Conservation (phyloP, 306 rosid genomes). For the Rosa multiflora region DNA sequence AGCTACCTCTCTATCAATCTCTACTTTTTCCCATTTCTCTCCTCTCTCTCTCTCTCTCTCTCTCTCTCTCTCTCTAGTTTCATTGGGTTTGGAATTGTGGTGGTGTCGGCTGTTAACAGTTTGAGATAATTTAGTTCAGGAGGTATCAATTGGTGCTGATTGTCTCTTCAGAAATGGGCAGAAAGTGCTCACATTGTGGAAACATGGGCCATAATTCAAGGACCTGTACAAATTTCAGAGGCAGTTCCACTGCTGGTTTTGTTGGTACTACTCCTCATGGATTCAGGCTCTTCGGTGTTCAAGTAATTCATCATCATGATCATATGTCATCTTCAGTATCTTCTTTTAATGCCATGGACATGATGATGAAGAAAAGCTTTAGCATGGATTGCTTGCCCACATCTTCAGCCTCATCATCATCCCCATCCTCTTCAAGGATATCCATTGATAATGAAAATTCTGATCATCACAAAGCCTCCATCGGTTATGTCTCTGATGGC, state of each 20-base stretch:
- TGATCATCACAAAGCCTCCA: slow-evolving; percentile 32
- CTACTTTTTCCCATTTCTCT: slow-evolving; percentile 1
- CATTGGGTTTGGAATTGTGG: background rate
- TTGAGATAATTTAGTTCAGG: background rate
- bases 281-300: slow-evolving; percentile 81
- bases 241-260: background rate
- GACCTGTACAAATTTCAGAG: slow-evolving; percentile 68
- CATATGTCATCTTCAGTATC: slow-evolving; percentile 14
- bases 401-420: slow-evolving; percentile 38
- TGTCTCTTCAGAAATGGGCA: slow-evolving; percentile 51
- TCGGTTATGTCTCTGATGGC: slow-evolving; percentile 77
- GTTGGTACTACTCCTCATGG: slow-evolving; percentile 31
- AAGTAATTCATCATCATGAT: slow-evolving; percentile 34
- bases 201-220: slow-evolving; percentile 91
- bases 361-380: slow-evolving; percentile 64
- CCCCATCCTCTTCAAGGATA: slow-evolving; percentile 47
- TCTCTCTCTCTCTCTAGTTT: slow-evolving; percentile 8
- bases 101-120: background rate
- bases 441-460: slow-evolving; percentile 27
- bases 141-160: background rate
- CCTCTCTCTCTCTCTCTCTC: background rate
- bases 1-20: slow-evolving; percentile 24
- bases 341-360: slow-evolving; percentile 4
- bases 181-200: slow-evolving; percentile 99
- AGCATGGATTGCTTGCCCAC: slow-evolving; percentile 67